Conservation (phyloP, 2,329 filamentous ascomycete genomes). For the Aureobasidium sp. region DNA sequence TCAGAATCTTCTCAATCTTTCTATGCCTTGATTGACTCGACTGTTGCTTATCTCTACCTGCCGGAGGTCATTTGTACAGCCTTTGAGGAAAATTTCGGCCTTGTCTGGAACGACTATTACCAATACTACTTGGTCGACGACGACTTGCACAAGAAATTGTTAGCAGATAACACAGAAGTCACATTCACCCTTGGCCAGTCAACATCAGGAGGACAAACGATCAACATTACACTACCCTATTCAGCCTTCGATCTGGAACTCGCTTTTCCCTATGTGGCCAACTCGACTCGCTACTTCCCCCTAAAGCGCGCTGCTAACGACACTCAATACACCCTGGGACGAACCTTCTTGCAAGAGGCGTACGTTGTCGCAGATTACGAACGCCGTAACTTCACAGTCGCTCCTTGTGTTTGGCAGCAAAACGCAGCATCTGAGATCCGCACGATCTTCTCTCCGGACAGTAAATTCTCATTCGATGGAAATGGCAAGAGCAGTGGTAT, state of each 20-base stretch:
- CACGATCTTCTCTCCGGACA: conserved; percentile 22
- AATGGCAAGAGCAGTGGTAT: conserved; percentile 15
- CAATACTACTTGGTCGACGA: conserved; percentile 28
- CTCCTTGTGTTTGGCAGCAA: conserved; percentile 26
- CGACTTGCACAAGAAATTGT: conserved; percentile 21
- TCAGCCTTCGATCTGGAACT: conserved; percentile 27
- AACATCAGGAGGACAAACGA: conserved; percentile 17
- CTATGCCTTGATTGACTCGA: conserved; percentile 51
- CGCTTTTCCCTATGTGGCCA: conserved; percentile 21
- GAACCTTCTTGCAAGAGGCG: conserved; percentile 31
- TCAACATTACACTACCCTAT: conserved; percentile 29
- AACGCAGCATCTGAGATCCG: conserved; percentile 19
- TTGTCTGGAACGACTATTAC: conserved; percentile 23
- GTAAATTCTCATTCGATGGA: neutral
- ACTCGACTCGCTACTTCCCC: conserved; percentile 25
- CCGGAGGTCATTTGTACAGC: conserved; percentile 35
- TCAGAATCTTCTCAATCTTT: conserved; percentile 27
- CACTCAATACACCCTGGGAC: conserved; percentile 28
- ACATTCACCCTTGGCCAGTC: conserved; percentile 24
- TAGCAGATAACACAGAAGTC: conserved; percentile 21
- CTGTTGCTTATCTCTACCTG: conserved; percentile 56
- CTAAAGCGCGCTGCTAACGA: conserved; percentile 24
- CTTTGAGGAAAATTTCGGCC: conserved; percentile 28
- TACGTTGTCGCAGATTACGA: conserved; percentile 31
- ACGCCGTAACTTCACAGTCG: conserved; percentile 27